A percentile compares a stretch with the other conserved stretches of the same genome.
Evolutionary conservation across 805 yeast species (phyloP).

Genomic region (Ogataea sp.): DNA sequence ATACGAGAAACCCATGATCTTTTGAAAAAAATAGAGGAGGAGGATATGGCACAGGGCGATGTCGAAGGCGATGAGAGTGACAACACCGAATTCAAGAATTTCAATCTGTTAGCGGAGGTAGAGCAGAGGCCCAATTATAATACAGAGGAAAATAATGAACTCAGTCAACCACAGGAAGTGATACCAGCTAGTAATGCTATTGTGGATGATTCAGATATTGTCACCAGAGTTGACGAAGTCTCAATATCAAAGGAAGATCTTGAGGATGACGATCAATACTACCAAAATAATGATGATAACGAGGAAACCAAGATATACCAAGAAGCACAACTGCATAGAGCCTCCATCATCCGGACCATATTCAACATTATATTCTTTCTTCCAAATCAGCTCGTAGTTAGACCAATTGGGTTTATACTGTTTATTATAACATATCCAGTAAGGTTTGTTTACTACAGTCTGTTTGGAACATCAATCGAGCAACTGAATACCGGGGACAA

Average conservation of each 20-base stretch:
- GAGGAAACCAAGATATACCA: conserved; percentile 3
- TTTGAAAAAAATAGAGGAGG: conserved; percentile 1
- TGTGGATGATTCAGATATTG: conserved; percentile 14
- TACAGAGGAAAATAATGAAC: too few species aligned
- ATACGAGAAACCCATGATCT: not conserved
- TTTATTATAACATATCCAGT: conserved; percentile 50
- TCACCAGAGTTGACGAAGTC: conserved; percentile 8
- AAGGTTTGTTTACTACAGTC: conserved; percentile 24
- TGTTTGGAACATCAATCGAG: conserved; percentile 1
- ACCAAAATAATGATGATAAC: too few species aligned
- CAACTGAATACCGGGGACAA: not conserved
- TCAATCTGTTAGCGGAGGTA: not conserved
- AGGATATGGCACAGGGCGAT: not conserved
- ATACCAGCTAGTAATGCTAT: too few species aligned
- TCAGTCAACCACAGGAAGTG: too few species aligned
- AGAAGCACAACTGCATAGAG: conserved; percentile 1
- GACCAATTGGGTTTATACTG: conserved; percentile 45
- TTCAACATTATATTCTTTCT: conserved; percentile 32
- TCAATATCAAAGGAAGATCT: not conserved
- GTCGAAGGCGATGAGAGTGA: conserved; percentile 1
- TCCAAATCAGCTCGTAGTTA: conserved; percentile 42
- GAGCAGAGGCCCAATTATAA: too few species aligned
- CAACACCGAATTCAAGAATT: not conserved
- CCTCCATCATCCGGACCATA: conserved; percentile 9
- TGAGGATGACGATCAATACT: not conserved